Conservation (phyloP, 495 filamentous ascomycete genomes). For the Chaetomium fimeti region DNA sequence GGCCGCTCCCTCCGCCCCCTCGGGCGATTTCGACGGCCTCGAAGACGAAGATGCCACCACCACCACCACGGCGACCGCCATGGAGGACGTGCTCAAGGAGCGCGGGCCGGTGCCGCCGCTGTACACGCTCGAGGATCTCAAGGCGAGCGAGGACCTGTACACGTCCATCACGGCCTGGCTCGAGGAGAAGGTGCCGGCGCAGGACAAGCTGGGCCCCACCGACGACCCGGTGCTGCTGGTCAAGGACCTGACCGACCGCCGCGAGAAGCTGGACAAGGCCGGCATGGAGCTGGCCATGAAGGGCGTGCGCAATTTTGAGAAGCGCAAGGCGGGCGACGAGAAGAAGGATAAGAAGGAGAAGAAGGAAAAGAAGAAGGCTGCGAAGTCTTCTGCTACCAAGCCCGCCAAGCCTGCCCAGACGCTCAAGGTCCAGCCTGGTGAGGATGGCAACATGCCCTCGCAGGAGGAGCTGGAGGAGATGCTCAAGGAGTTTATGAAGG, state of each 20-base stretch:
- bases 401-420: slow-evolving; percentile 42
- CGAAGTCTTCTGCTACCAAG: slow-evolving; percentile 18
- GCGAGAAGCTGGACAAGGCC: slow-evolving; percentile 61
- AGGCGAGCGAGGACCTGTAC: slow-evolving; percentile 50
- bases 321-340: slow-evolving; percentile 43
- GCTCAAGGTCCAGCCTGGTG: slow-evolving; percentile 39
- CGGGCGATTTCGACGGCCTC: slow-evolving; percentile 60
- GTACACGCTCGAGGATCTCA: slow-evolving; percentile 63
- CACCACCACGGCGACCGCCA: slow-evolving; percentile 41
- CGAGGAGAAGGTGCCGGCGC: slow-evolving; percentile 59
- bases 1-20: slow-evolving; percentile 38
- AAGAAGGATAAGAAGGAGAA: slow-evolving; percentile 45
- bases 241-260: slow-evolving; percentile 61
- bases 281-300: slow-evolving; percentile 70
- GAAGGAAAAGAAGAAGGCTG: background rate
- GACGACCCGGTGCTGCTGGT: slow-evolving; percentile 69
- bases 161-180: slow-evolving; percentile 61
- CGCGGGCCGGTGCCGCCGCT: slow-evolving; percentile 50
- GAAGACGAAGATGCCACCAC: slow-evolving; percentile 52
- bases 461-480: slow-evolving; percentile 52
- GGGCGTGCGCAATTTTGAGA: slow-evolving; percentile 61
- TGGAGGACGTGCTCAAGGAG: slow-evolving; percentile 42
- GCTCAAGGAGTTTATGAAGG: slow-evolving; percentile 46
- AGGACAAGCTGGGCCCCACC: slow-evolving; percentile 64
- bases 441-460: slow-evolving; percentile 43